phyloP scores from a whole-genome alignment of 1,284 basidiomycete genomes.

The Cutaneotrichosporon cavernicola region DNA sequence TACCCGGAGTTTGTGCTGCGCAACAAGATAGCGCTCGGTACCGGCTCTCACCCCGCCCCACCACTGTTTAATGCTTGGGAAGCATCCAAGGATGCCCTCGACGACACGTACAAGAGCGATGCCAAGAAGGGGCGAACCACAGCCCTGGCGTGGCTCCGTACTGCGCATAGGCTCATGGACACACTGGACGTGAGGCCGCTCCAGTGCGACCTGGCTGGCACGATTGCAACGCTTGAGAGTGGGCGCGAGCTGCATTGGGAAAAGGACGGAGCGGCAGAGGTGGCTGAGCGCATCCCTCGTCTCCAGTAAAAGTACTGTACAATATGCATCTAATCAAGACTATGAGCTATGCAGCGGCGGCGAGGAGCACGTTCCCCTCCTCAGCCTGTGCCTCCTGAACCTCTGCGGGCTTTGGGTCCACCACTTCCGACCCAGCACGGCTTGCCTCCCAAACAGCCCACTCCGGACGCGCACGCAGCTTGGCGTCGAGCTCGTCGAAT shows the following conservation, averaged over 20 bases:
- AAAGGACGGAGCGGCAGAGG: background rate
- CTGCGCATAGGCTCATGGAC: background rate
- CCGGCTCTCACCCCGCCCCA: background rate
- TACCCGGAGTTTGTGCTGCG: constrained; percentile 19
- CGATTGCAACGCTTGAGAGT: background rate
- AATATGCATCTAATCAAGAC: constrained; percentile 1
- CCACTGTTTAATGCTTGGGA: constrained; percentile 11
- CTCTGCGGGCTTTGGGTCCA: background rate
- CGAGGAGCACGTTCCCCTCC: background rate
- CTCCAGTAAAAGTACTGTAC: constrained; percentile 7
- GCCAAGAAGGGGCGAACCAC: background rate
- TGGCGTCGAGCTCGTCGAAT: constrained; percentile 19
- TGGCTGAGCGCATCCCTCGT: background rate
- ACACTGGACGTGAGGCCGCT: background rate
- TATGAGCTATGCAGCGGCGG: background rate
- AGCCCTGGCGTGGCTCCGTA: background rate
- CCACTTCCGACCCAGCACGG: background rate
- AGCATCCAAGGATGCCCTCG: constrained; percentile 6
- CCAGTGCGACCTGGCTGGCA: background rate
- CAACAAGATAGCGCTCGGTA: constrained; percentile 19
- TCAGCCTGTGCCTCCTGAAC: background rate
- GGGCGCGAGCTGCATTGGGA: background rate
- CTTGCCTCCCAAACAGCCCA: constrained; percentile 15
- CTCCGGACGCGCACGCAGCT: constrained; percentile 16
- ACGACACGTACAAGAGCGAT: background rate